These are phyloP conservation scores for Boletus edulis DNA, from an alignment of 768 basidiomycete species.

Conservation along the genomic window DNA sequence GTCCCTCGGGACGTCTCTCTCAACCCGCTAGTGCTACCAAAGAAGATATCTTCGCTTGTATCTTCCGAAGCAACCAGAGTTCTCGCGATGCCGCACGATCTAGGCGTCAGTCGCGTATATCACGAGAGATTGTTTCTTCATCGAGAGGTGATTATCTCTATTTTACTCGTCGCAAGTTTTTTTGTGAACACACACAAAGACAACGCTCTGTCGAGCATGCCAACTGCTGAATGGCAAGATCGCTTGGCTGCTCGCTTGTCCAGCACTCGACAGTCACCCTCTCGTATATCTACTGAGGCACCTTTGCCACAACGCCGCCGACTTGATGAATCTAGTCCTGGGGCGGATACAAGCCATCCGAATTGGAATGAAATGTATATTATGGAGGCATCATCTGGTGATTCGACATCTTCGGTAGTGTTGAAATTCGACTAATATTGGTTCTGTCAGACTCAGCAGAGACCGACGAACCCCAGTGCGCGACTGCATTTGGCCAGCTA, in stretches of 20 bases:
- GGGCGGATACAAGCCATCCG: conserved; percentile 23
- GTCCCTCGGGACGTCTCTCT: conserved; percentile 62
- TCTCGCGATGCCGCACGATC: conserved; percentile 57
- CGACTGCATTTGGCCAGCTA: conserved; percentile 64
- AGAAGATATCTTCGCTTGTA: conserved; percentile 76
- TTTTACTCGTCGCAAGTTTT: background rate
- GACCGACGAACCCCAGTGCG: conserved; percentile 39
- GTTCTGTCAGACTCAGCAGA: conserved; percentile 33
- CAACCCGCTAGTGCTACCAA: conserved; percentile 65
- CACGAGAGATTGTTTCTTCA: conserved; percentile 79
- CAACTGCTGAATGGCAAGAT: conserved; percentile 79
- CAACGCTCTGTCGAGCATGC: conserved; percentile 56
- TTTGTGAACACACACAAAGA: conserved; percentile 36
- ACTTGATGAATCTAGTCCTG: conserved; percentile 29
- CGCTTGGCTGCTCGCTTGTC: conserved; percentile 57
- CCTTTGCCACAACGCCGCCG: conserved; percentile 49
- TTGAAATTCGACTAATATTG: conserved; percentile 12
- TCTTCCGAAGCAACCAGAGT: conserved; percentile 57
- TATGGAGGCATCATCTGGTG: conserved; percentile 43
- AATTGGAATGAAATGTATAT: conserved; percentile 64
- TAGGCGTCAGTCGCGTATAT: conserved; percentile 71
- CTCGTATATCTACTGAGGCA: conserved; percentile 29
- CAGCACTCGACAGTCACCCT: conserved; percentile 19
- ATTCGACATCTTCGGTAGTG: background rate
- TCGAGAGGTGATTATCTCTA: conserved; percentile 43